Evolutionary conservation across 768 basidiomycete species (phyloP).

Genomic region (Coprinopsis marcescibilis): DNA sequence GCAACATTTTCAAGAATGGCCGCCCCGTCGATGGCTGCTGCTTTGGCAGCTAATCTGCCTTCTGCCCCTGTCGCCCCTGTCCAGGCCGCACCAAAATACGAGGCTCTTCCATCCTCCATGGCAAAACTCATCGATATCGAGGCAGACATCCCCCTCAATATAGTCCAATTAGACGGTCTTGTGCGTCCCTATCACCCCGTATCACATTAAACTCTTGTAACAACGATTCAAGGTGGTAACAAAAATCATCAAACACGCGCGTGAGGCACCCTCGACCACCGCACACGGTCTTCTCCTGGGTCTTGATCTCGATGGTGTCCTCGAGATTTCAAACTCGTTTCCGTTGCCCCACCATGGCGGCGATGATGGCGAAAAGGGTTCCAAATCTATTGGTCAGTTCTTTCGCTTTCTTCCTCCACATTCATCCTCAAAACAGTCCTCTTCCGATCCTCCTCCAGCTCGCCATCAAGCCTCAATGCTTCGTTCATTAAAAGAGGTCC

Average conservation of each 20-base stretch:
- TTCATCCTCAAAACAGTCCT: no score
- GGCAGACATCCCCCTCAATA: slow-evolving; percentile 74
- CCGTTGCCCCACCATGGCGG: slow-evolving; percentile 66
- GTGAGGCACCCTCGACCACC: slow-evolving; percentile 66
- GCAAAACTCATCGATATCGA: slow-evolving; percentile 91
- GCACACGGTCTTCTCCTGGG: slow-evolving; percentile 86
- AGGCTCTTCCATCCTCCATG: slow-evolving; percentile 90
- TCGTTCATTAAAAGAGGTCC: slow-evolving; percentile 83
- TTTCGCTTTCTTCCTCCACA: slow-evolving; percentile 3
- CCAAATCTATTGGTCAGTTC: slow-evolving; percentile 64
- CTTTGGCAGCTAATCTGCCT: slow-evolving; percentile 80
- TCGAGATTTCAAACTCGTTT: slow-evolving; percentile 91
- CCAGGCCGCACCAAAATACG: slow-evolving; percentile 65
- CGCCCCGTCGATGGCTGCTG: slow-evolving; percentile 86
- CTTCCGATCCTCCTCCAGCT: no score
- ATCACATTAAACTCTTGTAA: slow-evolving; percentile 8
- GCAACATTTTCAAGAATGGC: slow-evolving; percentile 37
- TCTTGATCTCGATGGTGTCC: slow-evolving; percentile 83
- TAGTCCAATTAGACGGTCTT: slow-evolving; percentile 82
- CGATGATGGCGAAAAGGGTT: slow-evolving; percentile 80
- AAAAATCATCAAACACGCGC: slow-evolving; percentile 90
- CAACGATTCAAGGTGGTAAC: slow-evolving; percentile 65
- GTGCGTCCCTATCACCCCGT: slow-evolving; percentile 37
- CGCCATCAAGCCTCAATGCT: slow-evolving; percentile 85
- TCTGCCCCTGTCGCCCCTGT: slow-evolving; percentile 54